Conservation (phyloP, 2,329 filamentous ascomycete species). For the Lachnellula suecica region DNA sequence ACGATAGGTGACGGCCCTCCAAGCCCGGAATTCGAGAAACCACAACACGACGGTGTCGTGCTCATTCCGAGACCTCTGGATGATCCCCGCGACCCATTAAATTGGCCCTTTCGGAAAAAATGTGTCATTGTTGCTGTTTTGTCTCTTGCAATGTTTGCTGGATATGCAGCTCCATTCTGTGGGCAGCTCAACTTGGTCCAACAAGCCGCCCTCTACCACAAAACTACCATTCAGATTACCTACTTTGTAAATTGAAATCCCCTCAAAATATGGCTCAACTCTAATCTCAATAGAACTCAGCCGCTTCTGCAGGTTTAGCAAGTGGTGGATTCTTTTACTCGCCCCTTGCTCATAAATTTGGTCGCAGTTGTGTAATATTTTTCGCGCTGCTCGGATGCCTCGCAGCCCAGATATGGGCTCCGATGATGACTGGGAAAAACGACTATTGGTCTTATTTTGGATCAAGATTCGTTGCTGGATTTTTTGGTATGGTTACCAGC, state of each 20-base stretch:
- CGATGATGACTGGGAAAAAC: constrained; percentile 35
- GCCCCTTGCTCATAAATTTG: constrained; percentile 36
- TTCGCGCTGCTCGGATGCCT: constrained; percentile 38
- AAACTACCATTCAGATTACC: constrained; percentile 12
- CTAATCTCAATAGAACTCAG: constrained; percentile 31
- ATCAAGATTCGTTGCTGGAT: constrained; percentile 38
- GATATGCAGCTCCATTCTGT: constrained; percentile 8
- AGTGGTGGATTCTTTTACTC: constrained; percentile 39
- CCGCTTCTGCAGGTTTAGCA: constrained; percentile 39
- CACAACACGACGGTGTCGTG: constrained; percentile 1
- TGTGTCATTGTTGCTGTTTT: constrained; percentile 10
- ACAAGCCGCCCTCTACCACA: constrained; percentile 14
- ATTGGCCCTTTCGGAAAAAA: constrained; percentile 28
- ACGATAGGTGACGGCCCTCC: background rate
- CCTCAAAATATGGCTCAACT: background rate
- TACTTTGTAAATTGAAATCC: constrained; percentile 12
- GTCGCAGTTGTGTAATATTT: constrained; percentile 39
- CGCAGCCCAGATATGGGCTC: constrained; percentile 38
- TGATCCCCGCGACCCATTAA: constrained; percentile 48
- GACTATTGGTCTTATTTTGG: constrained; percentile 33
- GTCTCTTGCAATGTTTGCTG: constrained; percentile 15
- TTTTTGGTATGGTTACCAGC: constrained; percentile 39
- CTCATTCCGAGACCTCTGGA: constrained; percentile 43
- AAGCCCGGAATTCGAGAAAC: background rate
- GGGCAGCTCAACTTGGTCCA: constrained; percentile 11